Base-by-base conservation (phyloP, 768 basidiomycete genomes). In the Kwoniella botswanensis region DNA sequence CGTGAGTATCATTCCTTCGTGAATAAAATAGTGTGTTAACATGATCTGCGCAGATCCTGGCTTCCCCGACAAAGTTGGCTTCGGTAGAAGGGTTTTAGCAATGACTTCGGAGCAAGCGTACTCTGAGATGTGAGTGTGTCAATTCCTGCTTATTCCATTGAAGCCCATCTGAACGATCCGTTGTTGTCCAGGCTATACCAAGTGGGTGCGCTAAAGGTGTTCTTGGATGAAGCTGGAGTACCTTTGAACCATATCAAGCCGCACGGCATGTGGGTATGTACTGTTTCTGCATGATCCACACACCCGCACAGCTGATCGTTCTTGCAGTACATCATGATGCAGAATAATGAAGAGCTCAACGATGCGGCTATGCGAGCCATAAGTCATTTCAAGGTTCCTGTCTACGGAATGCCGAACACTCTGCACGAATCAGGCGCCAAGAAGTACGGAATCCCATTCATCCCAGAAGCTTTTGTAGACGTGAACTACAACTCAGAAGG, bases 11-110 rank as follows among this genome's bases (percentile, higher is more conserved):
- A 3, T 22, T 35, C 2, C 26, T 43, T 21, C 4, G 17, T 41
- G 24, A n/a, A 18, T n/a, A 4, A 5, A 10, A 52, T 22, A 54
- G 10, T 15, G 9, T 52, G 21, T 10, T 21, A 44, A 18, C 12
- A 57, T 22, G 26, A 50, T 22, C 41, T 22, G 24, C 13, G 6
- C 43, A 77, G 76, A 91, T 74, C 90, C 90, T 1, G 89, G 88
- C 22, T 86, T 90, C 26, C 90, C 82, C 4, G 89, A 91, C 78
- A 78, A 86, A 21, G 89, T 89, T 75, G 89, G 89, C 0, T 90
- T 90, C 68, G 90, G 90, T 4, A 81, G 90, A 21, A 84, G 89
- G 42, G 89, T 90, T 74, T 88, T 91, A 88, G 85, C 85, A 0
- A 87, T 90, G 68, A 86, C 87, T 65, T 87, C 88, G 13, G 75